Evolutionary conservation across 768 basidiomycete genomes (phyloP), one percentile per base, ranked within the genome.

Genomic region (Boletus edulis): DNA sequence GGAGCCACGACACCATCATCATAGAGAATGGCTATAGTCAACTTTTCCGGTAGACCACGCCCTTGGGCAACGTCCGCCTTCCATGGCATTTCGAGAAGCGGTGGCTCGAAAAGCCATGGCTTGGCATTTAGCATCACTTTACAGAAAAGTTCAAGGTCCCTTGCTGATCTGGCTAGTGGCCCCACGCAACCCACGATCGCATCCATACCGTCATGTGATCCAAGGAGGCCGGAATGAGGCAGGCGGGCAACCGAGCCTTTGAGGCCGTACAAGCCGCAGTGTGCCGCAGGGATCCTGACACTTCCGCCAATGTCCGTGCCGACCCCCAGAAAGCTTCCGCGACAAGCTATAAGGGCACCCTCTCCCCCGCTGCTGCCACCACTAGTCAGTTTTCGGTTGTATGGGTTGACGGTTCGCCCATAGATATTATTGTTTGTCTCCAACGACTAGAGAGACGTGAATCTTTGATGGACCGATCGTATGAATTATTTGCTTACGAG

Each of bases 381-480:
- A 14, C 70, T 60, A 24, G 75, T 76, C 37, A 76, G 60, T 1
- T 64, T 64, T 46, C 73, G 72, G 64, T 82, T 82, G 69, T 75
- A 77, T 0, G 94, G 94, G 65, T 94, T 94, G 17, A 76, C 69
- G 1, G 87, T 81, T 20, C 81, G 76, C 0, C 92, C 94, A 52
- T 69, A 72, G 17, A 71, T 48, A 46, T 82, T 79, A 57, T 80
- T 83, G 61, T 81, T 74, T 24, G 78, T 80, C 49, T 83, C 82
- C 44, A 81, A 66, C 4, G 79, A 74, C 80, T 82, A 53, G 55
- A 52, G 37, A 29, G 41, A 45, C 12, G 14, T 64, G 32, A 70
- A 51, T 43, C 39, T 51, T 37, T 49, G 49, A 48, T 43, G 35
- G 38, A 32, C 42, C 3, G 9, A 18, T 47, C 37, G 22, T 24